A percentile compares a stretch with the other conserved stretches of the same genome.
phyloP scores from a whole-genome alignment of 139 green algal species.

The Coelastrella sp. region DNA sequence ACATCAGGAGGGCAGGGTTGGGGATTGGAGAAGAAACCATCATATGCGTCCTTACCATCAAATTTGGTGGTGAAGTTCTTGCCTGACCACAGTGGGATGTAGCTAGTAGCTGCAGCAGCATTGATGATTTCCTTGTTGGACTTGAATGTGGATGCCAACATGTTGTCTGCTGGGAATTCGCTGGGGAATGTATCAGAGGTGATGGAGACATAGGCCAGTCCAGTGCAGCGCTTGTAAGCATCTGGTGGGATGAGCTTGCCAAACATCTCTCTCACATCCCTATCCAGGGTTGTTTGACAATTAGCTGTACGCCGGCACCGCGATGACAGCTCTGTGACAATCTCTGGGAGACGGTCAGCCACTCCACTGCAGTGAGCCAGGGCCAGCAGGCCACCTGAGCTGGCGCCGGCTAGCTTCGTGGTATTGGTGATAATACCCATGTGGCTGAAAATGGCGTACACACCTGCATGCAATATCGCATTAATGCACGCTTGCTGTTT shows the following conservation, averaged over 20 bases:
- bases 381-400: not conserved
- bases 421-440: not conserved
- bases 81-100: constrained; percentile 17
- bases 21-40: constrained; percentile 9
- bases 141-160: not conserved
- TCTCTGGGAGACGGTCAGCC: not conserved
- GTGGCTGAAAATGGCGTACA: not conserved
- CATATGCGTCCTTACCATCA: not conserved
- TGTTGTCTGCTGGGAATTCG: not conserved
- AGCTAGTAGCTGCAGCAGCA: not conserved
- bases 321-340: not conserved
- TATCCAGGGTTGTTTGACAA: constrained; percentile 1
- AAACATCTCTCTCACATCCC: not conserved
- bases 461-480: not conserved
- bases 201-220: constrained; percentile 5
- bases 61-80: not conserved
- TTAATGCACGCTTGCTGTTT: not conserved
- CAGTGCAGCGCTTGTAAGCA: constrained; percentile 5
- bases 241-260: not conserved
- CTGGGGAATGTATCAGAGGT: not conserved
- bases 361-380: constrained; percentile 5
- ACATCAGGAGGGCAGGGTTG: constrained; percentile 16
- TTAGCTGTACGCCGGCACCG: not conserved
- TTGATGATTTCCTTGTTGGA: not conserved
- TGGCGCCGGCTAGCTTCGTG: not conserved